Percentiles rank a stretch among this genome's conserved stretches.
These are phyloP conservation scores for Chaetoscypha palmicola DNA, from an alignment of 2,329 filamentous ascomycete genomes.

Conservation along the genomic window DNA sequence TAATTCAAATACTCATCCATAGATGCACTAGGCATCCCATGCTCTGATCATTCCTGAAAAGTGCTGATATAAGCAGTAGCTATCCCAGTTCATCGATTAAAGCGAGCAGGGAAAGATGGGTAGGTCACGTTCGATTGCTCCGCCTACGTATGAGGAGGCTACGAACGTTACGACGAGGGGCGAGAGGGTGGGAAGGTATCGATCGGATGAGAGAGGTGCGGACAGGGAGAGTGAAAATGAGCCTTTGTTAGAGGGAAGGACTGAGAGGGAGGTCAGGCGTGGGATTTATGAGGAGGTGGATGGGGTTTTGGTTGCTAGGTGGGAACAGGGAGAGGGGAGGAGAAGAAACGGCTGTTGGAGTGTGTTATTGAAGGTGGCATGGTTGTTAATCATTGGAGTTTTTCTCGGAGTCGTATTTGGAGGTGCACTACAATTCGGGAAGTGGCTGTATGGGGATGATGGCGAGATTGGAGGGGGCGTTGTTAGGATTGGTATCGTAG, in stretches of 20 bases:
- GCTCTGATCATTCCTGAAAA: too few relatives aligned
- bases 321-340: neutral
- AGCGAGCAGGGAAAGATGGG: too few relatives aligned
- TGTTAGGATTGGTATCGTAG: constrained; percentile 3
- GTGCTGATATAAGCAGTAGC: too few relatives aligned
- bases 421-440: neutral
- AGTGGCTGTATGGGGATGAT: neutral
- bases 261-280: neutral
- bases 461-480: neutral
- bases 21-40: too few relatives aligned
- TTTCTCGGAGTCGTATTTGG: neutral
- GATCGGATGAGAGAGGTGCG: neutral
- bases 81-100: too few relatives aligned
- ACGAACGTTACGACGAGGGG: neutral
- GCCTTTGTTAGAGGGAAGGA: too few relatives aligned
- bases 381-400: too few relatives aligned
- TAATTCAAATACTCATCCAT: too few relatives aligned
- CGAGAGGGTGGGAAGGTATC: too few relatives aligned
- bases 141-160: too few relatives aligned
- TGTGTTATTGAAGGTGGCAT: neutral
- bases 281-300: neutral
- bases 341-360: neutral
- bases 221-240: too few relatives aligned
- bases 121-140: too few relatives aligned
- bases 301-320: neutral